Evolutionary conservation across 352 stramenopile species (phyloP), one percentile per base, ranked within the genome.

Genomic region (Phytophthora pistaciae): DNA sequence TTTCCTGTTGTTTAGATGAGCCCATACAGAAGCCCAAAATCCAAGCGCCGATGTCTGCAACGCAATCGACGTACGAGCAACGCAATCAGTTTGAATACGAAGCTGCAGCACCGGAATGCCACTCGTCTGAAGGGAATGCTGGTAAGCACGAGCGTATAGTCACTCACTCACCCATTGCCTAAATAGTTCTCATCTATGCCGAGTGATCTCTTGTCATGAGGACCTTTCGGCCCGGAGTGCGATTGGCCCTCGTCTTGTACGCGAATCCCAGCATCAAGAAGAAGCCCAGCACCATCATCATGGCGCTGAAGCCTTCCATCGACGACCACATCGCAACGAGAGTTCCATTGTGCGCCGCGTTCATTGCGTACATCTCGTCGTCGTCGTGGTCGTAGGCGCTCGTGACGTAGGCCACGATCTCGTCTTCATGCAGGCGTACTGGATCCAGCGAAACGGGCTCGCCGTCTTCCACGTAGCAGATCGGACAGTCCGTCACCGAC

Each of bases 391-490:
- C 64, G 66, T 91, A 94, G 3, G 85, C 78, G 31, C 70, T 87
- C 36, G 64, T 76, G 27, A 92, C 70, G 49, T 81, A 94, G 49
- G 78, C 76, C 3, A 82, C 68, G 58, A 94, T 85, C 13, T 84
- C 74, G 18, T 91, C 72, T 54, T 88, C 76, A 48, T 80, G 71
- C 25, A 94, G 75, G 21, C 40, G 64, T 2, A 69, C 62, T 1
- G 79, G 75, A 56, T 92, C 80, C 50, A 94, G 66, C 31, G 87
- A 84, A 21, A 80, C 72, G 2, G 70, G 69, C 21, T 79, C 65
- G 6, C 87, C 73, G 56, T 83, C 76, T 46, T 87, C 77, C 3
- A 85, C 76, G 64, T 91, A 94, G 69, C 87, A 93, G 13, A 87
- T 52, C 7, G 77, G 81, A 56, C 87, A 94, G 14, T 71, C 68